Percentiles rank a stretch among this genome's conserved stretches.
Conservation (phyloP, 331 rosid genomes). For the Malus hybrid region DNA sequence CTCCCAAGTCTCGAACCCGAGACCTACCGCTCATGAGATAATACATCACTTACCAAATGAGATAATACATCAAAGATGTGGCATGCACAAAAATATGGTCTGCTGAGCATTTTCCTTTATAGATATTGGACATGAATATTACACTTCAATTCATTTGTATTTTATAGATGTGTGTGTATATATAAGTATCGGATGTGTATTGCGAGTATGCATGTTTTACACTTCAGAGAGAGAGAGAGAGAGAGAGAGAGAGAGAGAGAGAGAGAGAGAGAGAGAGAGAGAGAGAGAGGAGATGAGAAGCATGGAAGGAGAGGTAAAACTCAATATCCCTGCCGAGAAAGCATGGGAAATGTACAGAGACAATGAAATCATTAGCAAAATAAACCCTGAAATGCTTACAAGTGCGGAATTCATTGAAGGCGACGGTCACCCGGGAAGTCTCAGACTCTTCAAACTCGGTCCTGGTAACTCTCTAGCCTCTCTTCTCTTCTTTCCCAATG, state of each 20-base stretch:
- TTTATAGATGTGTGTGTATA: neutral
- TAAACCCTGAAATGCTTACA: constrained; percentile 36
- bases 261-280: constrained; percentile 2
- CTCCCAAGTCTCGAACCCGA: too few relatives aligned
- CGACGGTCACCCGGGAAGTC: constrained; percentile 29
- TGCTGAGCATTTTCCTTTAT: too few relatives aligned
- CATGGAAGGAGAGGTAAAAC: constrained; percentile 34
- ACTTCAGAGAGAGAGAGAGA: too few relatives aligned
- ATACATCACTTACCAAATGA: too few relatives aligned
- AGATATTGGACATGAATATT: too few relatives aligned
- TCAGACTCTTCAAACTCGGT: constrained; percentile 37
- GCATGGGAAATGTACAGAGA: constrained; percentile 42
- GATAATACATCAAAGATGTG: too few relatives aligned
- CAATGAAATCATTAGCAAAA: constrained; percentile 25
- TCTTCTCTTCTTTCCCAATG: neutral
- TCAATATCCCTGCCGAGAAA: constrained; percentile 25
- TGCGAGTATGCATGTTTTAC: too few relatives aligned
- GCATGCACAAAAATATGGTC: too few relatives aligned
- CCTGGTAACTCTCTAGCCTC: neutral
- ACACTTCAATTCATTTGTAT: too few relatives aligned
- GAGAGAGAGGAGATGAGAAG: constrained; percentile 9
- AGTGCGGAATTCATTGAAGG: constrained; percentile 26
- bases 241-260: neutral
- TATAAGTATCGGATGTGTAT: too few relatives aligned
- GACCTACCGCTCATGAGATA: too few relatives aligned